phyloP scores from a whole-genome alignment of 2,329 filamentous ascomycete genomes.

The Stagonosporopsis vannaccii region DNA sequence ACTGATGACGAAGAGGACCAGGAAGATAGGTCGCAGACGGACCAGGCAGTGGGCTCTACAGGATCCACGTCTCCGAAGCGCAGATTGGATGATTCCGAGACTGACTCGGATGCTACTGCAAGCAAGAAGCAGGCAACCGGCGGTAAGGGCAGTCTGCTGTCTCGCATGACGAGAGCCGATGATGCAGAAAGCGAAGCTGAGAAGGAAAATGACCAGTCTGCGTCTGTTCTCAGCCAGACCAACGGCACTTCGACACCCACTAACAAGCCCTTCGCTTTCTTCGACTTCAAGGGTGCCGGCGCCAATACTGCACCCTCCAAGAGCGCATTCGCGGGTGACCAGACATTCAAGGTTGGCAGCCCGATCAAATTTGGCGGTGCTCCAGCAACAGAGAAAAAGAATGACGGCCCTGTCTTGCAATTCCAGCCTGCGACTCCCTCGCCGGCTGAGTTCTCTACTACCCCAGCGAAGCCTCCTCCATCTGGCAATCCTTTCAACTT shows the following conservation, averaged over 20 bases:
- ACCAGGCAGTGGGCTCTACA: conserved; percentile 21
- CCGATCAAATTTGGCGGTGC: conserved; percentile 46
- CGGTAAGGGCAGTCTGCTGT: conserved; percentile 32
- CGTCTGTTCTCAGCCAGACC: conserved; percentile 27
- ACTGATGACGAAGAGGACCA: conserved; percentile 30
- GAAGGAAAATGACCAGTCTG: conserved; percentile 29
- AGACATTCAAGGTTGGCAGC: conserved; percentile 47
- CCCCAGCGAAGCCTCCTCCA: conserved; percentile 35
- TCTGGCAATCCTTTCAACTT: conserved; percentile 34
- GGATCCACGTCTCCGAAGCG: conserved; percentile 34
- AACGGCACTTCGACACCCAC: conserved; percentile 39
- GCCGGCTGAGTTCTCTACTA: conserved; percentile 36
- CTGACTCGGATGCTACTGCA: conserved; percentile 33
- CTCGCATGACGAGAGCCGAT: conserved; percentile 38
- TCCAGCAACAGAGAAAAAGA: conserved; percentile 32
- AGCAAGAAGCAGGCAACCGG: conserved; percentile 32
- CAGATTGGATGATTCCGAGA: conserved; percentile 33
- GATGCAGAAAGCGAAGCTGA: conserved; percentile 31
- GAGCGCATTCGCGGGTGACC: conserved; percentile 42
- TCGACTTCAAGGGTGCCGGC: conserved; percentile 41
- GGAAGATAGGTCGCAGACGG: conserved; percentile 20
- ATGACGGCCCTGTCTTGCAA: conserved; percentile 31
- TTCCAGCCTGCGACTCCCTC: conserved; percentile 40
- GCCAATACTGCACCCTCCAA: conserved; percentile 40
- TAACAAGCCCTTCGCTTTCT: conserved; percentile 34